These are phyloP conservation scores for Schwanniomyces yamadae DNA, from an alignment of 805 yeast genomes.

Conservation along the genomic window DNA sequence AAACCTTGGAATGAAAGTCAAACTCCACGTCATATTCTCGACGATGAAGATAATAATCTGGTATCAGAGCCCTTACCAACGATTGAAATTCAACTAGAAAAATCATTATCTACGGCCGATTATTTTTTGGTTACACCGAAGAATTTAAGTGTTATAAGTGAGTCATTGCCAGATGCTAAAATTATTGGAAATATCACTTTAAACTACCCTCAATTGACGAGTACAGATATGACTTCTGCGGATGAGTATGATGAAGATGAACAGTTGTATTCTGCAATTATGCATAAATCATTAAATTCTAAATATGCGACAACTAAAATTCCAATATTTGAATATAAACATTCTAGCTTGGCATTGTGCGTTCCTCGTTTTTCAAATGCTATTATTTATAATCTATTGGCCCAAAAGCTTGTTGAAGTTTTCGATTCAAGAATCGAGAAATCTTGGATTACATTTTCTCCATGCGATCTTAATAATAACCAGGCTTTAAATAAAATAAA, in stretches of 20 bases:
- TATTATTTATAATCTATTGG: constrained; percentile 31
- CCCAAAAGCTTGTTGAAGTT: constrained; percentile 18
- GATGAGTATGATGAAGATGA: constrained; percentile 50
- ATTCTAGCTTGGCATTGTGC: constrained; percentile 14
- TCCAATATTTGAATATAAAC: constrained; percentile 19
- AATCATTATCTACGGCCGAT: constrained; percentile 12
- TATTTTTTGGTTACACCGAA: constrained; percentile 30
- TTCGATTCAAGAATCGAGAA: constrained; percentile 10
- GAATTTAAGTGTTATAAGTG: constrained; percentile 19
- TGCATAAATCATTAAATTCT: constrained; percentile 16
- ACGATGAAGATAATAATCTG: constrained; percentile 35
- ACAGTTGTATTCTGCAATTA: constrained; percentile 44
- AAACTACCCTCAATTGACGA: constrained; percentile 12
- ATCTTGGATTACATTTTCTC: constrained; percentile 34
- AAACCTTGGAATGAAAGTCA: constrained; percentile 51
- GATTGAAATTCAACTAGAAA: constrained; percentile 18
- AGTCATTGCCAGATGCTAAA: constrained; percentile 12
- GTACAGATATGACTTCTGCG: constrained; percentile 13
- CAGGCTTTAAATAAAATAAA: constrained; percentile 24
- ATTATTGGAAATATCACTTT: constrained; percentile 9
- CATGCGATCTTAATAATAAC: constrained; percentile 34
- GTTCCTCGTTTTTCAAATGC: constrained; percentile 39
- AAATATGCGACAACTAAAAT: constrained; percentile 21
- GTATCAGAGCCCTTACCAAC: constrained; percentile 28
- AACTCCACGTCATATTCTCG: constrained; percentile 52